Conservation (phyloP, 75 land plant genomes). For the Pinus albicaulis region DNA sequence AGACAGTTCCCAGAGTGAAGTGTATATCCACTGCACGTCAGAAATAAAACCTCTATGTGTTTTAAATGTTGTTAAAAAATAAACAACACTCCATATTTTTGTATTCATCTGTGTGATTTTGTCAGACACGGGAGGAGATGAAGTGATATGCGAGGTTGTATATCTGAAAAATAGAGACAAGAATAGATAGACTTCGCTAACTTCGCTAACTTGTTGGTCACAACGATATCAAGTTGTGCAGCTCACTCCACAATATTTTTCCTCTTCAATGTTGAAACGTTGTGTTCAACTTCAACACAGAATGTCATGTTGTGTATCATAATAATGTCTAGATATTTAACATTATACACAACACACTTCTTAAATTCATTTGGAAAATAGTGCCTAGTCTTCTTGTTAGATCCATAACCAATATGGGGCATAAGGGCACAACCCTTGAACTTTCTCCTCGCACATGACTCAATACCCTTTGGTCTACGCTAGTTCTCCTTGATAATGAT, state of each 20-base stretch:
- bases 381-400: constrained; percentile 59
- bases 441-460: constrained; percentile 50
- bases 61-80: too few species aligned
- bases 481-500: constrained; percentile 51
- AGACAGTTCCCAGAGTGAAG: too few species aligned
- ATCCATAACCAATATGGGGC: constrained; percentile 62
- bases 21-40: too few species aligned
- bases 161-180: too few species aligned
- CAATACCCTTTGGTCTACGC: too few species aligned
- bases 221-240: constrained; percentile 26
- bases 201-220: constrained; percentile 11
- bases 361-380: constrained; percentile 43
- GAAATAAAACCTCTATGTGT: too few species aligned
- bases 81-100: too few species aligned
- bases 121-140: too few species aligned
- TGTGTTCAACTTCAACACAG: constrained; percentile 52
- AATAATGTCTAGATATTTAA: constrained; percentile 43
- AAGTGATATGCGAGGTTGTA: too few species aligned
- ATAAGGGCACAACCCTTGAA: constrained; percentile 52
- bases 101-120: too few species aligned
- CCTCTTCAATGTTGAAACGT: constrained; percentile 54
- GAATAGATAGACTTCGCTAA: background rate
- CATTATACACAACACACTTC: too few species aligned
- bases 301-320: constrained; percentile 54
- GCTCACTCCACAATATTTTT: constrained; percentile 48